Evolutionary conservation across 1,284 basidiomycete species (phyloP).

Genomic region (Ustilago cynodontis): DNA sequence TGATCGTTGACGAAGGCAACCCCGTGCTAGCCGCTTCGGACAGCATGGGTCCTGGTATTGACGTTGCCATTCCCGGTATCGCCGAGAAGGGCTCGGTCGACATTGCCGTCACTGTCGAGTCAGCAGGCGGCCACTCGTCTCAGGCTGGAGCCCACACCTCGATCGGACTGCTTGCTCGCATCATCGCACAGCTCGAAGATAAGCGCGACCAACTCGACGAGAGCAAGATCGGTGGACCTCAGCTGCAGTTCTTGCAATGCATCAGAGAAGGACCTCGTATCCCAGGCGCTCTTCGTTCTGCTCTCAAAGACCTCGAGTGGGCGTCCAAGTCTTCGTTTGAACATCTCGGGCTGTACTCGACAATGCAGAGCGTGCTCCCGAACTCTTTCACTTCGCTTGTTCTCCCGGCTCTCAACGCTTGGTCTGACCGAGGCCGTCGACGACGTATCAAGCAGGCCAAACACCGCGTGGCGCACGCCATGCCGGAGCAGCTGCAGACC

Average conservation of each 20-base stretch:
- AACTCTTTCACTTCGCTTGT: constrained; percentile 31
- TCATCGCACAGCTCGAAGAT: constrained; percentile 43
- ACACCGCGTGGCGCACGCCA: constrained; percentile 26
- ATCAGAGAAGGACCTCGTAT: constrained; percentile 74
- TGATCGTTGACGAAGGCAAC: constrained; percentile 66
- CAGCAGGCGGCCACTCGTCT: constrained; percentile 79
- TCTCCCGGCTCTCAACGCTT: constrained; percentile 30
- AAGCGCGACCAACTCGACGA: constrained; percentile 36
- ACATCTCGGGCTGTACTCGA: constrained; percentile 23
- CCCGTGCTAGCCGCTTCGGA: constrained; percentile 45
- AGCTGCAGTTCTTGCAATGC: constrained; percentile 72
- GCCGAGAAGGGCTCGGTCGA: constrained; percentile 77
- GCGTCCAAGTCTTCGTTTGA: constrained; percentile 42
- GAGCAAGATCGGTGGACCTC: constrained; percentile 40
- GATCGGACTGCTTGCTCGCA: constrained; percentile 44
- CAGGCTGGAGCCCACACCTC: constrained; percentile 42
- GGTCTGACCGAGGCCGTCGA: constrained; percentile 38
- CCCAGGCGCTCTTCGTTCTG: constrained; percentile 71
- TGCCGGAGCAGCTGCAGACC: constrained; percentile 67
- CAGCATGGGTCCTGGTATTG: constrained; percentile 41
- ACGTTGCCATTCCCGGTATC: constrained; percentile 72
- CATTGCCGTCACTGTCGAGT: constrained; percentile 50
- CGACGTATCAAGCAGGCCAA: constrained; percentile 32
- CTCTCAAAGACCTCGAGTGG: constrained; percentile 69
- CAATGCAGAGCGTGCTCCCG: constrained; percentile 27